Base-by-base conservation (phyloP, 495 filamentous ascomycete genomes). In the Amphirosellinia nigrospora region DNA sequence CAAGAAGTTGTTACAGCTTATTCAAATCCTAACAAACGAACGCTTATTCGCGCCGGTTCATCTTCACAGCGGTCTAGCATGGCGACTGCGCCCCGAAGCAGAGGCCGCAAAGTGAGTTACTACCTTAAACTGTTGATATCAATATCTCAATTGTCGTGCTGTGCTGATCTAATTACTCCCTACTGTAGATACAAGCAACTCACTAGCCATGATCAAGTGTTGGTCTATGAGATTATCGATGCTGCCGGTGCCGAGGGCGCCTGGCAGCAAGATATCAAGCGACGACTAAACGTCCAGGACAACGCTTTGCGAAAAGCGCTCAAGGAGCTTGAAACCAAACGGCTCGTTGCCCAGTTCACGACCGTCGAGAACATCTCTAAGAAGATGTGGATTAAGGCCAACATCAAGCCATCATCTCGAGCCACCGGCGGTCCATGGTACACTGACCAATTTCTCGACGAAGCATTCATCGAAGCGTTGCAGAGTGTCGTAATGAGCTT, bases 381-480 rank as follows among this genome's bases (percentile, higher is more conserved):
- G 62, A 97, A 93, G 78, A 92, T 91, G 79, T 93, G 93, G 80
- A 96, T 99, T 83, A 93, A 94, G 78, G 85, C 87, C 61, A 85
- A 86, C 65, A 82, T 97, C 30, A 85, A 87, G 16, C 95, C 96
- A 2, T 91, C 90, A 45, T 94, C 97, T 43, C 91, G 96, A 56
- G 90, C 94, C 23, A 96, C 94, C 0, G 96, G 96, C 48, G 96
- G 96, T 6, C 90, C 93, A 21, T 99, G 94, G 92, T 98, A 94
- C 74, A 94, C 91, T 26, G 92, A 97, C 61, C 92, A 91, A 9
- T 91, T 92, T 46, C 86, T 98, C 3, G 96, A 99, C 77, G 88
- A 90, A 45, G 90, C 91, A 56, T 94, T 99, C 77, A 94, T 98
- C 74, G 87, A 90, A 28, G 85, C 82, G 39, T 83, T 96, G 16